phyloP scores from a whole-genome alignment of 2,329 filamentous ascomycete genomes.

The Aspergillus intermedius region DNA sequence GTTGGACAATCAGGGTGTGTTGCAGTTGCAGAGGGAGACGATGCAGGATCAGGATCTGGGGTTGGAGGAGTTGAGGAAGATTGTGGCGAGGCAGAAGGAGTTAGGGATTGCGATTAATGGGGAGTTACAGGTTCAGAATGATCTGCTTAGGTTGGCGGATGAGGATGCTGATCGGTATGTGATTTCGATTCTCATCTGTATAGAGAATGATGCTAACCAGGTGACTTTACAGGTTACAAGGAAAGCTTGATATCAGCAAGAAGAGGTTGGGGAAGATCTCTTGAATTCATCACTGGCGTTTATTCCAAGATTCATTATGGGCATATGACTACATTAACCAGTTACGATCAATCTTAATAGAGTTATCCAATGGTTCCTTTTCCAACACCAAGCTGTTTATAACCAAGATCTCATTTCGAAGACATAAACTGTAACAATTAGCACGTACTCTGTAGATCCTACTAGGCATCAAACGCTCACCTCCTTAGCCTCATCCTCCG shows the following conservation, averaged over 20 bases:
- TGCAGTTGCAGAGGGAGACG: conserved; percentile 57
- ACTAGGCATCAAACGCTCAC: conserved; percentile 15
- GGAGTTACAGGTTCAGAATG: conserved; percentile 56
- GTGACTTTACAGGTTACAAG: conserved; percentile 28
- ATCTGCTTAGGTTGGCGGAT: conserved; percentile 53
- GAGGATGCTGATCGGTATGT: conserved; percentile 49
- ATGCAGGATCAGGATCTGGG: conserved; percentile 57
- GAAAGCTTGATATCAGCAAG: conserved; percentile 43
- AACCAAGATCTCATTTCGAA: conserved; percentile 7
- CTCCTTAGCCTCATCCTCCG: conserved; percentile 63
- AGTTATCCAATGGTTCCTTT: not conserved
- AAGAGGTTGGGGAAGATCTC: conserved; percentile 44
- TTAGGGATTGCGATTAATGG: conserved; percentile 58
- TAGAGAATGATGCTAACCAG: not conserved
- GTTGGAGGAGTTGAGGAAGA: conserved; percentile 52
- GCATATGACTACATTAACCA: not conserved
- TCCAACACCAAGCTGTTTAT: not conserved
- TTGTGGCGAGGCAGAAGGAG: conserved; percentile 54
- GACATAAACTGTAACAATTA: conserved; percentile 8
- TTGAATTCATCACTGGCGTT: conserved; percentile 14
- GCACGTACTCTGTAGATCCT: not conserved
- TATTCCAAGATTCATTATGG: not conserved
- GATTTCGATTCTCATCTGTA: conserved; percentile 1
- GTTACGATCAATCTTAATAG: not conserved
- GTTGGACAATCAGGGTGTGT: conserved; percentile 57